A percentile compares a stretch with the other conserved stretches of the same genome.
Conservation (phyloP, 495 filamentous ascomycete genomes). For the Penicillium coprophilum region DNA sequence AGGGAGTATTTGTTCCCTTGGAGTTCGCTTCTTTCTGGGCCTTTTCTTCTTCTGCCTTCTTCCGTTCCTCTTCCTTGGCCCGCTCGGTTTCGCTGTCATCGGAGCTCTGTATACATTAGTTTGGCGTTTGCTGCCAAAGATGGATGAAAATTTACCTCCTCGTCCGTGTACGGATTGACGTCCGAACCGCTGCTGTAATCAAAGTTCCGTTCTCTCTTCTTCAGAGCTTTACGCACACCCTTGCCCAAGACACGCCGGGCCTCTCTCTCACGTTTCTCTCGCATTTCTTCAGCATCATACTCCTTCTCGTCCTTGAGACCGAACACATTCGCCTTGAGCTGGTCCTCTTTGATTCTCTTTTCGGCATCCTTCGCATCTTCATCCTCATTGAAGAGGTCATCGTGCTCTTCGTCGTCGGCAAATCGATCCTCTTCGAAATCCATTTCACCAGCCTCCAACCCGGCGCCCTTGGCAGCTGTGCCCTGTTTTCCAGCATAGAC, state of each 20-base stretch:
- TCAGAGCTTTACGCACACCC: constrained; percentile 71
- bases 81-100: constrained; percentile 52
- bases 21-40: constrained; percentile 52
- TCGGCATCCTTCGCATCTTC: constrained; percentile 87
- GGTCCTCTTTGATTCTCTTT: constrained; percentile 81
- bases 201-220: constrained; percentile 79
- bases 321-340: constrained; percentile 82
- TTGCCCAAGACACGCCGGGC: constrained; percentile 69
- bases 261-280: constrained; percentile 66
- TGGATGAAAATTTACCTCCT: constrained; percentile 37
- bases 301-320: constrained; percentile 81
- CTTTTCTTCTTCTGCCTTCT: constrained; percentile 66
- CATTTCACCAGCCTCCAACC: constrained; percentile 59
- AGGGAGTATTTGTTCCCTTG: constrained; percentile 74
- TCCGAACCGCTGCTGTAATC: constrained; percentile 77
- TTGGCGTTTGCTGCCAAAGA: no score
- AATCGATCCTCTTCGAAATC: constrained; percentile 69
- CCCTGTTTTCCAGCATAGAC: constrained; percentile 47
- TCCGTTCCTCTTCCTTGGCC: constrained; percentile 67
- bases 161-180: constrained; percentile 70
- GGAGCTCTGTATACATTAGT: constrained; percentile 34
- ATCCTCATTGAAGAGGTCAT: constrained; percentile 79
- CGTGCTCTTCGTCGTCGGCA: constrained; percentile 83
- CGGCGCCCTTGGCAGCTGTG: constrained; percentile 32
- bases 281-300: constrained; percentile 74